phyloP scores from a whole-genome alignment of 1,284 basidiomycete species.

The Pulchroboletus neoregius region DNA sequence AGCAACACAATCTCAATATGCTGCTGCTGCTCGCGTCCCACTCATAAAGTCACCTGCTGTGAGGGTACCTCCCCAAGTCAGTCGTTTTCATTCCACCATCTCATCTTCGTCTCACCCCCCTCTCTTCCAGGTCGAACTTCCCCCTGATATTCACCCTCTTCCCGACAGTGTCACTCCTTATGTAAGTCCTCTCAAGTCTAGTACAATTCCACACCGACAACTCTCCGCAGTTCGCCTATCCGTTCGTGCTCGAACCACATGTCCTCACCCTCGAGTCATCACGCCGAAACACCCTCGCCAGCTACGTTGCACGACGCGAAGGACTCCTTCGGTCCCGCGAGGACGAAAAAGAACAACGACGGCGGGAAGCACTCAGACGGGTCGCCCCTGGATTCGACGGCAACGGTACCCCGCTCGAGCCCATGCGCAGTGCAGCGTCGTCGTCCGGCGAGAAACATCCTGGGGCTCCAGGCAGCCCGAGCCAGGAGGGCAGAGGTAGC shows the following conservation, averaged over 20 bases:
- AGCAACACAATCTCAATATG: slow-evolving; percentile 55
- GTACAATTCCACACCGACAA: background rate
- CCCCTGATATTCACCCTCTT: slow-evolving; percentile 87
- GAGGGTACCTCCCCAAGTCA: slow-evolving; percentile 76
- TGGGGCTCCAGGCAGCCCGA: background rate
- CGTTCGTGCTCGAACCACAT: slow-evolving; percentile 87
- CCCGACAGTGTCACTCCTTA: slow-evolving; percentile 86
- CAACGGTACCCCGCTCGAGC: slow-evolving; percentile 51
- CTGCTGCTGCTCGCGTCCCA: slow-evolving; percentile 69
- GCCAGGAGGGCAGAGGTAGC: slow-evolving; percentile 5
- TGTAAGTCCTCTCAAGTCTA: slow-evolving; percentile 44
- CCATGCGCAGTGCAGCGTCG: slow-evolving; percentile 35
- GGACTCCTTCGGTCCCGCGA: slow-evolving; percentile 66
- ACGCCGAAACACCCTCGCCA: slow-evolving; percentile 60
- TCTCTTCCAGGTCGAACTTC: slow-evolving; percentile 64
- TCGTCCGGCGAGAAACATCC: slow-evolving; percentile 4
- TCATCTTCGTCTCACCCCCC: background rate
- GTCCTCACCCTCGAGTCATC: slow-evolving; percentile 70
- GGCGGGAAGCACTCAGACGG: slow-evolving; percentile 68
- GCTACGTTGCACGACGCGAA: slow-evolving; percentile 63
- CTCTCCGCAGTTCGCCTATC: slow-evolving; percentile 78
- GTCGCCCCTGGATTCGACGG: slow-evolving; percentile 78
- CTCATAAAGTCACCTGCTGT: slow-evolving; percentile 89
- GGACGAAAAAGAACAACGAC: slow-evolving; percentile 72
- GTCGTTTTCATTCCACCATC: slow-evolving; percentile 22